Evolutionary conservation across 2,329 filamentous ascomycete species (phyloP).

Genomic region (Didymellaceae sp.): DNA sequence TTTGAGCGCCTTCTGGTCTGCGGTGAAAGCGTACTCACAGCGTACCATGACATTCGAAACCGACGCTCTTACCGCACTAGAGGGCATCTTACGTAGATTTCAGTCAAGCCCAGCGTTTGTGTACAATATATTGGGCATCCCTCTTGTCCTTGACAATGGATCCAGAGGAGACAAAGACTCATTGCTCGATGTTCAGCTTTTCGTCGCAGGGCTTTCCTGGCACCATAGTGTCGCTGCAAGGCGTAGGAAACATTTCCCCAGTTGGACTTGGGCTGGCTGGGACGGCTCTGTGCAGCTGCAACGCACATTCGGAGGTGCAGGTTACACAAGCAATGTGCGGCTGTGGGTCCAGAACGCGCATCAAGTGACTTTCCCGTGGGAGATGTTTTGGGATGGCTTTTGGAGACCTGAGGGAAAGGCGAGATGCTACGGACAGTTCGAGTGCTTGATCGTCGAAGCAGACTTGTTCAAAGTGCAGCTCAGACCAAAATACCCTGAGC

Average conservation of each 20-base stretch:
- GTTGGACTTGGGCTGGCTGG: conserved; percentile 21
- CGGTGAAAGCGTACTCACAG: conserved; percentile 8
- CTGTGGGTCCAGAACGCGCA: conserved; percentile 6
- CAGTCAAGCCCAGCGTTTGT: conserved; percentile 9
- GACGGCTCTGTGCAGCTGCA: conserved; percentile 9
- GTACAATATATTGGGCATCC: conserved; percentile 15
- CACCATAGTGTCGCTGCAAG: conserved; percentile 1
- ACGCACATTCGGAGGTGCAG: conserved; percentile 5
- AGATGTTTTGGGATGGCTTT: conserved; percentile 1
- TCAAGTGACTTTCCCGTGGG: neutral
- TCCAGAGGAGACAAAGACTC: conserved; percentile 1
- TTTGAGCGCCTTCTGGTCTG: conserved; percentile 5
- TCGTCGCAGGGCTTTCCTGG: conserved; percentile 9
- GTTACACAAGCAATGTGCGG: conserved; percentile 1
- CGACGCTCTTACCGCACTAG: conserved; percentile 9
- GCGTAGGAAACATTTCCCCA: conserved; percentile 12
- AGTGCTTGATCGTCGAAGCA: conserved; percentile 1
- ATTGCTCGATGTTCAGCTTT: neutral
- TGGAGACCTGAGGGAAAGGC: conserved; percentile 4
- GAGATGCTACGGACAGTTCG: neutral
- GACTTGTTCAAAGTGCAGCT: neutral
- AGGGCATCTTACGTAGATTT: conserved; percentile 11
- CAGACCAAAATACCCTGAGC: neutral
- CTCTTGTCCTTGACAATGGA: neutral
- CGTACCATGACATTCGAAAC: conserved; percentile 14